These are phyloP conservation scores for Chiua virens DNA, from an alignment of 768 basidiomycete species.

Conservation along the genomic window DNA sequence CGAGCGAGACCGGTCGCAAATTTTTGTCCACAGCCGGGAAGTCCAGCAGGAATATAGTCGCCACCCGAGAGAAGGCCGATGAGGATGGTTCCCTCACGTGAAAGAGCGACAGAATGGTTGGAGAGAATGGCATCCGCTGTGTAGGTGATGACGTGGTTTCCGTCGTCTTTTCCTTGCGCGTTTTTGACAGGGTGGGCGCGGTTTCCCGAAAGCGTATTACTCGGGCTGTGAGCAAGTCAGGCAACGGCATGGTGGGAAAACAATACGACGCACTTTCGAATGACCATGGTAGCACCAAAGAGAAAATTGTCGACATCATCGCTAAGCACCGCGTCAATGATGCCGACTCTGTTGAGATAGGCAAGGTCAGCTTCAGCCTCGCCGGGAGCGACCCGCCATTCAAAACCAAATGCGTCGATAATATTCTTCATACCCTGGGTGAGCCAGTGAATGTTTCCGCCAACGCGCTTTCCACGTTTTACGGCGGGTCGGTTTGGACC, in stretches of 20 bases:
- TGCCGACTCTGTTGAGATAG: constrained; percentile 74
- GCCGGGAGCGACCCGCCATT: constrained; percentile 82
- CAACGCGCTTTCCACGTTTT: constrained; percentile 77
- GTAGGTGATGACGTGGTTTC: constrained; percentile 59
- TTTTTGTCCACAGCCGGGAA: constrained; percentile 64
- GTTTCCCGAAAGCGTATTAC: constrained; percentile 73
- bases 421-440: constrained; percentile 76
- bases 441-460: constrained; percentile 60
- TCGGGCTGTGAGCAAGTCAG: constrained; percentile 46
- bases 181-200: constrained; percentile 61
- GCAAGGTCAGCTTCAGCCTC: constrained; percentile 96
- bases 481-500: constrained; percentile 79
- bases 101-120: constrained; percentile 51
- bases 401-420: constrained; percentile 78
- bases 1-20: constrained; percentile 78
- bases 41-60: constrained; percentile 78
- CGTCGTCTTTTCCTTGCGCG: constrained; percentile 67
- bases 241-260: neutral
- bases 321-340: constrained; percentile 86
- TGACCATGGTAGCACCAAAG: constrained; percentile 81
- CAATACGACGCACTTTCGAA: constrained; percentile 65
- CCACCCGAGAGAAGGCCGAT: constrained; percentile 87
- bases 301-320: constrained; percentile 94
- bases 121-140: constrained; percentile 39
- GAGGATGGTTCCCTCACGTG: constrained; percentile 67